Percentiles rank a stretch among this genome's conserved stretches.
Conservation (phyloP, 2,329 filamentous ascomycete species). For the Myriosclerotinia duriaeana region DNA sequence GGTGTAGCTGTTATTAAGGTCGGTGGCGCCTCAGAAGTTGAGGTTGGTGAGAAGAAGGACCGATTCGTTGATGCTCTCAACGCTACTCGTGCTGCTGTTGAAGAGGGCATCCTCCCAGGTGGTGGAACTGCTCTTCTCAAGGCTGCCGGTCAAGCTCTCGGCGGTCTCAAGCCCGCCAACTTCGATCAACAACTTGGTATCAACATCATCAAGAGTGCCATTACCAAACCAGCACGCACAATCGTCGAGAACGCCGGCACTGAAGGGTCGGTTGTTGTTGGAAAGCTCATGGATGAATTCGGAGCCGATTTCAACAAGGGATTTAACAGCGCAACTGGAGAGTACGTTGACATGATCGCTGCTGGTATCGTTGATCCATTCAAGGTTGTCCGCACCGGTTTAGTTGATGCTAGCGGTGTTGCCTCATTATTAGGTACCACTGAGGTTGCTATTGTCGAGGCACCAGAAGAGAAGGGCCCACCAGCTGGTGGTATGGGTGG, state of each 20-base stretch:
- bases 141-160: slow-evolving; percentile 86
- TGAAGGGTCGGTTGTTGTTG: slow-evolving; percentile 93
- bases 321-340: slow-evolving; percentile 92
- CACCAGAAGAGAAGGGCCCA: slow-evolving; percentile 81
- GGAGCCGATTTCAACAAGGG: slow-evolving; percentile 95
- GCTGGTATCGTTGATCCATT: slow-evolving; percentile 97
- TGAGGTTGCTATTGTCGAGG: slow-evolving; percentile 96
- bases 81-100: slow-evolving; percentile 94
- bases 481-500: slow-evolving; percentile 66
- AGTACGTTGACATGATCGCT: slow-evolving; percentile 98
- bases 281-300: slow-evolving; percentile 95
- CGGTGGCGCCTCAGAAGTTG: slow-evolving; percentile 93
- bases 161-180: slow-evolving; percentile 82
- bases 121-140: slow-evolving; percentile 98
- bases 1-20: slow-evolving; percentile 99
- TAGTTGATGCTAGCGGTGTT: slow-evolving; percentile 92
- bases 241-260: slow-evolving; percentile 98
- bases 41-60: slow-evolving; percentile 99
- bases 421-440: slow-evolving; percentile 96
- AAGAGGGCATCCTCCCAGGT: slow-evolving; percentile 98
- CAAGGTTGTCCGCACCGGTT: slow-evolving; percentile 97
- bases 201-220: slow-evolving; percentile 95
- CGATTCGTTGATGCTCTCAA: slow-evolving; percentile 98
- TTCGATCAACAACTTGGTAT: slow-evolving; percentile 99
- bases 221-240: slow-evolving; percentile 88